Evolutionary conservation across 352 stramenopile genomes (phyloP).

Genomic region (Phytopythium boreale): DNA sequence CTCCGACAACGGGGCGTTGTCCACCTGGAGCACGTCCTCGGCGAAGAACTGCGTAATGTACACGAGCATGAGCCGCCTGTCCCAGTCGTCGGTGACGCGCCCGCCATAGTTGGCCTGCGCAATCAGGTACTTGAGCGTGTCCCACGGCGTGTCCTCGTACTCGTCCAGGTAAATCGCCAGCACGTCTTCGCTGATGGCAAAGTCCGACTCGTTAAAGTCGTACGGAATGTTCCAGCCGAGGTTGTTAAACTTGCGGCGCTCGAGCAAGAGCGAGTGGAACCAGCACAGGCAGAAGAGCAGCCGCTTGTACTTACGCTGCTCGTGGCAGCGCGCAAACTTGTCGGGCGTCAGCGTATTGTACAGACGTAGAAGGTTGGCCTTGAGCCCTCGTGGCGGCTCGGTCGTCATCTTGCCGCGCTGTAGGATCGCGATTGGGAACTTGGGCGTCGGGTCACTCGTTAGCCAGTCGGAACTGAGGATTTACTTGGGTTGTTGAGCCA

Average conservation of each 20-base stretch:
- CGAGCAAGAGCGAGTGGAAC: slow-evolving; percentile 95
- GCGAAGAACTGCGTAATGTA: slow-evolving; percentile 96
- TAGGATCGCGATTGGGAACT: slow-evolving; percentile 95
- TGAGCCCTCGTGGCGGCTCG: slow-evolving; percentile 90
- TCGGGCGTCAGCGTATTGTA: slow-evolving; percentile 93
- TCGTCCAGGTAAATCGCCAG: slow-evolving; percentile 93
- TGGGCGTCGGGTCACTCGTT: slow-evolving; percentile 89
- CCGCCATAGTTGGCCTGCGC: slow-evolving; percentile 96
- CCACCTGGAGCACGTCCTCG: slow-evolving; percentile 80
- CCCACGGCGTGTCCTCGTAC: slow-evolving; percentile 91
- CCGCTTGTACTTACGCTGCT: slow-evolving; percentile 90
- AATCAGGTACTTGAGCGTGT: slow-evolving; percentile 95
- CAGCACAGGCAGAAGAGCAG: slow-evolving; percentile 94
- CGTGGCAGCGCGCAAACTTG: slow-evolving; percentile 79
- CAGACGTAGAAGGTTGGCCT: slow-evolving; percentile 91
- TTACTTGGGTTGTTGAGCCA: slow-evolving; percentile 42
- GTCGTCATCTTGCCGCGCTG: slow-evolving; percentile 96
- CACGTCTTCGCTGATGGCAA: slow-evolving; percentile 95
- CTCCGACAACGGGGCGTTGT: slow-evolving; percentile 87
- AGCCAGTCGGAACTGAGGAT: slow-evolving; percentile 93
- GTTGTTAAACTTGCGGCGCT: slow-evolving; percentile 96
- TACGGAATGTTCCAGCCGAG: slow-evolving; percentile 98
- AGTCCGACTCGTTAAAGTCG: slow-evolving; percentile 97
- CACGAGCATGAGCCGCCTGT: slow-evolving; percentile 93
- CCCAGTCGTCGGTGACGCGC: slow-evolving; percentile 95